A percentile compares a stretch with the other conserved stretches of the same genome.
phyloP scores from a whole-genome alignment of 257 asterid genomes.

The Salvia splendens region DNA sequence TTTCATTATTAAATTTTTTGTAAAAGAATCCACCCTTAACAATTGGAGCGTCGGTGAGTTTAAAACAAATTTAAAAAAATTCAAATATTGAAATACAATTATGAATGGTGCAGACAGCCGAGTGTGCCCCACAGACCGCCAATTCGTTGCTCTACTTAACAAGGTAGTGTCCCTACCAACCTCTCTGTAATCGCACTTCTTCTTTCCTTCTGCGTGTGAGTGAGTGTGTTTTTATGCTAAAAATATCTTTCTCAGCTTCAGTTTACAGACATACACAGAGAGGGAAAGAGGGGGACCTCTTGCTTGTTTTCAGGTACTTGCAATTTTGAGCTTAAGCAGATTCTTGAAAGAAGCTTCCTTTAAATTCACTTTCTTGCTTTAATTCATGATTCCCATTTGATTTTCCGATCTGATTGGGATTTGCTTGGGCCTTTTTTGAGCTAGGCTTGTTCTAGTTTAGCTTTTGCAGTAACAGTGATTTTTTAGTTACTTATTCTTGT shows the following conservation, averaged over 20 bases:
- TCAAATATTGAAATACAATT: constrained; percentile 1
- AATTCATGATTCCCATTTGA: constrained; percentile 19
- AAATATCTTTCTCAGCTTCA: constrained; percentile 5
- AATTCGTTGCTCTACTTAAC: background rate
- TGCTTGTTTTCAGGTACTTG: constrained; percentile 25
- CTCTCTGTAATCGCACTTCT: constrained; percentile 32
- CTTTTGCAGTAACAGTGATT: background rate
- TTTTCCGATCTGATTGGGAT: constrained; percentile 16
- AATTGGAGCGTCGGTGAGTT: constrained; percentile 25
- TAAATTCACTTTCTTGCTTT: constrained; percentile 14
- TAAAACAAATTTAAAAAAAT: background rate
- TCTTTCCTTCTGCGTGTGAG: background rate
- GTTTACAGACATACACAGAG: background rate
- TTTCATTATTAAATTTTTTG: too few species aligned
- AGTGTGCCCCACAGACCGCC: constrained; percentile 21
- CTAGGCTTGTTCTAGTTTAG: constrained; percentile 2
- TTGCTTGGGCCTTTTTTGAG: constrained; percentile 6
- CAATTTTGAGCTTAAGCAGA: constrained; percentile 17
- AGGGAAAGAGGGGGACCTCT: background rate
- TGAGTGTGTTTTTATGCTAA: background rate
- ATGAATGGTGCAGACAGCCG: background rate
- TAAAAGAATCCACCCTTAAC: too few species aligned
- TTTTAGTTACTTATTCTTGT: too few species aligned
- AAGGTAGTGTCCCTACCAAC: constrained; percentile 2
- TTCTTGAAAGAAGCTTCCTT: background rate